Conservation (phyloP, 108 stramenopile genomes). For the Fistulifera pelliculosa region DNA sequence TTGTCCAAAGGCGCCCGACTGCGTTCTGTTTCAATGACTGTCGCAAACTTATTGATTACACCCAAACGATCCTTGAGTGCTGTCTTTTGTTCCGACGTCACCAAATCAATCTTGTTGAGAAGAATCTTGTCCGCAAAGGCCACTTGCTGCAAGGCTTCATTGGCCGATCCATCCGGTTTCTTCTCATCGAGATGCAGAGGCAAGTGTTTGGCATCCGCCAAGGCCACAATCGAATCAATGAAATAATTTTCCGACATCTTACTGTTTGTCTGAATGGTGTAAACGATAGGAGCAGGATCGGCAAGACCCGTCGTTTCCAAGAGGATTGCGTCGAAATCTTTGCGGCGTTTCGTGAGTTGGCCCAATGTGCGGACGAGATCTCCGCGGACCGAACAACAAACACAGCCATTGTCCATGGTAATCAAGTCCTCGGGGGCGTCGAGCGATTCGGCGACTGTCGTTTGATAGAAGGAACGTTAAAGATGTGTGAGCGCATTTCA, state of each 20-base stretch:
- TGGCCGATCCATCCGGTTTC: constrained; percentile 81
- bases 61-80: constrained; percentile 64
- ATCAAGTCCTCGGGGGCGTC: constrained; percentile 94
- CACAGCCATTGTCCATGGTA: constrained; percentile 99
- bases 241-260: constrained; percentile 81
- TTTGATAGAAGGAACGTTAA: neutral
- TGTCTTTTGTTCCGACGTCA: constrained; percentile 77
- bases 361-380: constrained; percentile 94
- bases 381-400: constrained; percentile 97
- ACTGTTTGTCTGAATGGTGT: constrained; percentile 90
- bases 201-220: constrained; percentile 91
- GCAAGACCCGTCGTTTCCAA: constrained; percentile 94
- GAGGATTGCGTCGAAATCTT: constrained; percentile 90
- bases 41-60: constrained; percentile 74
- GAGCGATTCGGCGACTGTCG: constrained; percentile 76
- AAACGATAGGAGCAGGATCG: constrained; percentile 94
- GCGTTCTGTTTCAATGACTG: constrained; percentile 77
- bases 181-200: constrained; percentile 82
- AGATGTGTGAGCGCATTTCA: neutral
- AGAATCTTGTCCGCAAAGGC: constrained; percentile 97
- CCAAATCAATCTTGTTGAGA: constrained; percentile 95
- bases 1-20: constrained; percentile 76
- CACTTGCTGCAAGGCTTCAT: constrained; percentile 93
- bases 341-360: constrained; percentile 75
- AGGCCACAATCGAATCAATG: constrained; percentile 84